Conservation (phyloP, 768 basidiomycete genomes). For the Trametes punicea region DNA sequence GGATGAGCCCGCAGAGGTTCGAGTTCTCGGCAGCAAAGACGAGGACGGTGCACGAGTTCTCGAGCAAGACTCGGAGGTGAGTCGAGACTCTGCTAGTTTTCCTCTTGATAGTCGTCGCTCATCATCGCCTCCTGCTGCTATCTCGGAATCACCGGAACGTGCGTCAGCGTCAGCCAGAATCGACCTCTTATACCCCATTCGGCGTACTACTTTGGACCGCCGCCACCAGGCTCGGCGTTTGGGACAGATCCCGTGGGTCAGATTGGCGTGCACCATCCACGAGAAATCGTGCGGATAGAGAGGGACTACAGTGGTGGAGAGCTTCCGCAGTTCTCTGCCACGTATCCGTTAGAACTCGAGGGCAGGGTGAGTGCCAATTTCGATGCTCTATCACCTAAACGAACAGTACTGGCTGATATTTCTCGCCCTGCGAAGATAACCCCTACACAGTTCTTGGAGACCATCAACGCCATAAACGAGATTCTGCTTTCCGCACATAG, state of each 20-base stretch:
- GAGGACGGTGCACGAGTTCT: slow-evolving; percentile 18
- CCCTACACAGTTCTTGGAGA: slow-evolving; percentile 85
- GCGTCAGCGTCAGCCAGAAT: slow-evolving; percentile 17
- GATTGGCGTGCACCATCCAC: slow-evolving; percentile 85
- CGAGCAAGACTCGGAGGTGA: slow-evolving; percentile 14
- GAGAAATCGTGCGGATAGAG: slow-evolving; percentile 89
- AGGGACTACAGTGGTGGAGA: slow-evolving; percentile 92
- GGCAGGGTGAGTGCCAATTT: slow-evolving; percentile 67
- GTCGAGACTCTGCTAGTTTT: background rate
- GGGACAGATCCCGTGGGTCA: slow-evolving; percentile 79
- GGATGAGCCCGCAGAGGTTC: slow-evolving; percentile 17
- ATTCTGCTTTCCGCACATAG: slow-evolving; percentile 85
- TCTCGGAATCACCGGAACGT: background rate
- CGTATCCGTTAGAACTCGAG: slow-evolving; percentile 90
- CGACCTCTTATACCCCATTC: slow-evolving; percentile 66
- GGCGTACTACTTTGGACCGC: slow-evolving; percentile 82
- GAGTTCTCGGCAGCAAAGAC: slow-evolving; percentile 13
- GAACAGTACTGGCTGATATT: background rate
- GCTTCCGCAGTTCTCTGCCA: slow-evolving; percentile 82
- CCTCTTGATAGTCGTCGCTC: background rate
- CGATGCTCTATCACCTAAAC: background rate
- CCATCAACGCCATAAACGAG: slow-evolving; percentile 89
- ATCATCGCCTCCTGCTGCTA: background rate
- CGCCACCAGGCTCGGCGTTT: slow-evolving; percentile 71
- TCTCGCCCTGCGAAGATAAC: slow-evolving; percentile 56